Evolutionary conservation across 208 protist species (phyloP), one percentile per base, ranked within the genome.

Genomic region (Crithidia thermophila): DNA sequence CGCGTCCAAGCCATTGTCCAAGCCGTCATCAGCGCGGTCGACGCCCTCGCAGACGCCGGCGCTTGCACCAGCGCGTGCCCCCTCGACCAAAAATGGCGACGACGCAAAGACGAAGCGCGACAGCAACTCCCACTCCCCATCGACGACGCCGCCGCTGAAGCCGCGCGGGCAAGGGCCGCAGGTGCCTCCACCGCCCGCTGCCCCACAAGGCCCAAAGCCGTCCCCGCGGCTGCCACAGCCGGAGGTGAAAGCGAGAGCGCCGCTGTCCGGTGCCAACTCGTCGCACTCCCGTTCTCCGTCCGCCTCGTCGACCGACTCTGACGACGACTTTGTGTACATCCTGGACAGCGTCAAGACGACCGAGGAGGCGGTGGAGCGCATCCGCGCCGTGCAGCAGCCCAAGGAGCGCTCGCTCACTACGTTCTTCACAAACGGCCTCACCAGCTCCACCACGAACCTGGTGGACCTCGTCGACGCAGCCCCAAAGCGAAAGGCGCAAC

Each of bases 301-400:
- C 37, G 18, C 31, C 16, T 61, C 40, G 13, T 40, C 68, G 13
- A 67, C 47, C 34, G 53, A 66, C 57, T 71, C 67, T 10, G 66
- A 75, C 23, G 64, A 77, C 25, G 65, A 62, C 46, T 75, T 77
- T 60, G 67, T 80, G n/a, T 81, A 75, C 55, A 59, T 81, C 18
- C 45, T 79, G 6, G 55, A 62, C 11, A 58, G 63, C 25, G 80
- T 72, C 37, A 75, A 73, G 42, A 75, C 65, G n/a, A 72, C 76
- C 4, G 64, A 64, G 14, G 76, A 86, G 40, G 81, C 81, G 9
- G 45, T 86, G 23, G 69, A 64, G 25, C 53, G 68, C 59, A 72
- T 86, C 53, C 75, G 73, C 16, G 52, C 56, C 6, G 69, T 77
- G 14, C 81, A 82, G 62, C 53, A 59, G 43, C 61, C 56, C 8